Evolutionary conservation across 108 stramenopile species (phyloP).

Genomic region (Mayamaea pseudoterrestris): DNA sequence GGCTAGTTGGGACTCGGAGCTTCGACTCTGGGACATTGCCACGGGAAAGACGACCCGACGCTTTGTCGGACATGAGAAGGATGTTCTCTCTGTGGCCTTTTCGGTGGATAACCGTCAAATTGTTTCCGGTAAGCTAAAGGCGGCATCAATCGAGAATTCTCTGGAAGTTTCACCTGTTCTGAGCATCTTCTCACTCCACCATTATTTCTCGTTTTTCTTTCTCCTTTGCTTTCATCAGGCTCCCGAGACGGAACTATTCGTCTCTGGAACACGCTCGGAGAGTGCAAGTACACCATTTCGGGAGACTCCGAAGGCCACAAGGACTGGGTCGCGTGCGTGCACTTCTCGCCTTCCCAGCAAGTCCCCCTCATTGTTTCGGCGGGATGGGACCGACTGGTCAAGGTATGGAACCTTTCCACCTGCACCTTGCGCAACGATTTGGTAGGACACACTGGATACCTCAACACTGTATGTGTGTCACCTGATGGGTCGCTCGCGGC

Average conservation of each 20-base stretch:
- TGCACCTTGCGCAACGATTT: constrained; percentile 98
- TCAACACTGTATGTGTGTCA: constrained; percentile 99
- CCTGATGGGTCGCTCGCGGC: constrained; percentile 99
- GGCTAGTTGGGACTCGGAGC: constrained; percentile 96
- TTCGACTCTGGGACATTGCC: constrained; percentile 98
- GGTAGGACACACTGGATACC: constrained; percentile 98
- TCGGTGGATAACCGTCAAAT: constrained; percentile 99
- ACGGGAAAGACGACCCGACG: constrained; percentile 94
- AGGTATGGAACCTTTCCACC: constrained; percentile 98
- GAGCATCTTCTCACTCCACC: too few relatives aligned
- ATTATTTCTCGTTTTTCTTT: too few relatives aligned
- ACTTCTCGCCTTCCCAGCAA: constrained; percentile 90
- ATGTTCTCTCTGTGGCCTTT: constrained; percentile 97
- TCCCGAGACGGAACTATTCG: constrained; percentile 97
- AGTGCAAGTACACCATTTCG: constrained; percentile 92
- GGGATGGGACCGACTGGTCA: constrained; percentile 99
- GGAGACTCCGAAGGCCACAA: constrained; percentile 88
- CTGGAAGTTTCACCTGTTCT: too few relatives aligned
- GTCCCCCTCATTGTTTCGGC: constrained; percentile 95
- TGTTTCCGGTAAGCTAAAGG: constrained; percentile 66
- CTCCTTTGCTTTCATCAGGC: constrained; percentile 15
- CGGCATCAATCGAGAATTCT: too few relatives aligned
- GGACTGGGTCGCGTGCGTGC: constrained; percentile 99
- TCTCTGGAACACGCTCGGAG: constrained; percentile 99
- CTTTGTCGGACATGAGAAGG: constrained; percentile 99